A percentile compares a stretch with the other conserved stretches of the same genome.
Conservation (phyloP, 495 filamentous ascomycete genomes). For the Tuber melanosporum region DNA sequence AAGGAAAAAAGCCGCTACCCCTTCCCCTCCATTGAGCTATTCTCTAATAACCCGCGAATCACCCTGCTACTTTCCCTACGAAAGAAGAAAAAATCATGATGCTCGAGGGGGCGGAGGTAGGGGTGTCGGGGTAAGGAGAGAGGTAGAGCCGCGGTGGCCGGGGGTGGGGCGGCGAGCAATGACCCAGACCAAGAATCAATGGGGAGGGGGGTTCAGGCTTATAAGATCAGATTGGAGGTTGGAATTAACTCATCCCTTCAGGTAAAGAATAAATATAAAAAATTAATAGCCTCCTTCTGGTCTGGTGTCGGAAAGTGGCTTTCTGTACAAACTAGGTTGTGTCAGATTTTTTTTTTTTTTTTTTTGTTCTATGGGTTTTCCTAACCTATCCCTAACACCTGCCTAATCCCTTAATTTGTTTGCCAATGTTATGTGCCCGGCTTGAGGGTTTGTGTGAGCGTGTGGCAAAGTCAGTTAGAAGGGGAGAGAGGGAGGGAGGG, state of each 20-base stretch:
- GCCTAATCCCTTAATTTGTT: not conserved
- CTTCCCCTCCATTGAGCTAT: conserved; percentile 17
- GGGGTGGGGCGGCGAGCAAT: conserved; percentile 32
- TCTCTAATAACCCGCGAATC: not conserved
- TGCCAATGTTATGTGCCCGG: conserved; percentile 10
- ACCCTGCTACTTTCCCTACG: not conserved
- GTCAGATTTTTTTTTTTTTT: not conserved
- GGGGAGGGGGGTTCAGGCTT: not conserved
- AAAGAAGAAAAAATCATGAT: not conserved
- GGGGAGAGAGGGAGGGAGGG: not conserved
- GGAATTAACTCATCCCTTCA: not conserved
- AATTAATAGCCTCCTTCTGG: not conserved
- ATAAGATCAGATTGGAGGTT: not conserved
- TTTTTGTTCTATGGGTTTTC: not conserved
- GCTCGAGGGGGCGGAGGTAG: not conserved
- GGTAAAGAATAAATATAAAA: not conserved
- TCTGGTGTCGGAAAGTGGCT: not conserved
- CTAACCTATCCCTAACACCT: not conserved
- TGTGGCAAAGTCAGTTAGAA: conserved; percentile 10
- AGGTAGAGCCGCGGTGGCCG: too few relatives aligned
- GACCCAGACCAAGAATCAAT: conserved; percentile 26
- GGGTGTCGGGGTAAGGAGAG: not conserved
- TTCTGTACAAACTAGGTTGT: not conserved
- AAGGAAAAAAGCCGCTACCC: conserved; percentile 21
- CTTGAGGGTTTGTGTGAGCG: conserved; percentile 7